Conservation (phyloP, 208 protist species). For the Leishmania arabica region DNA sequence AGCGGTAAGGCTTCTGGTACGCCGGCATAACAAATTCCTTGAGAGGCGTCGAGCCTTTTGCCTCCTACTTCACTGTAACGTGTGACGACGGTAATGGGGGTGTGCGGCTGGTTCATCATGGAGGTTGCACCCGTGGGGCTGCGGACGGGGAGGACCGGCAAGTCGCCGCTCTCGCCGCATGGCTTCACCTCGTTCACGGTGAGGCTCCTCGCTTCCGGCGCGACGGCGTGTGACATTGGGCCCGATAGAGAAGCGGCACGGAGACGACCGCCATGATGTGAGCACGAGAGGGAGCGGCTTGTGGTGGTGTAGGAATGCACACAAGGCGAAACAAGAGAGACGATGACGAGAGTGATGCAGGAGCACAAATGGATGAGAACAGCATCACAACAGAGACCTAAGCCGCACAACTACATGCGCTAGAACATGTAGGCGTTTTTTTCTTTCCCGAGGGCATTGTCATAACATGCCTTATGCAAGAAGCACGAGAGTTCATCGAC, state of each 20-base stretch:
- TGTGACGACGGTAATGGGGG: constrained; percentile 59
- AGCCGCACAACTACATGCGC: background rate
- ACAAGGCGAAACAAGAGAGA: background rate
- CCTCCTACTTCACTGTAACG: constrained; percentile 31
- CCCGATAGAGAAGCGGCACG: background rate
- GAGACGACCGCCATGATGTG: background rate
- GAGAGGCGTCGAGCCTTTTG: background rate
- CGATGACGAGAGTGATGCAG: background rate
- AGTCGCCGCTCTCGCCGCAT: constrained; percentile 11
- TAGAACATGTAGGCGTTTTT: background rate
- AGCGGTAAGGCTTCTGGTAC: constrained; percentile 68
- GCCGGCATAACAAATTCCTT: constrained; percentile 32
- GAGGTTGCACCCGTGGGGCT: constrained; percentile 1
- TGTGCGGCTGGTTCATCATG: constrained; percentile 10
- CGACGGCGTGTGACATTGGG: background rate
- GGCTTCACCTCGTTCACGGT: constrained; percentile 15
- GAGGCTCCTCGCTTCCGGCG: constrained; percentile 13
- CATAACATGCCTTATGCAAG: background rate
- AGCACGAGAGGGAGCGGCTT: background rate
- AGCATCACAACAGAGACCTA: background rate
- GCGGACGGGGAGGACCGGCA: background rate
- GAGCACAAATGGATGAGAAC: background rate
- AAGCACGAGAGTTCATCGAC: background rate
- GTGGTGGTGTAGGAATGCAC: background rate
- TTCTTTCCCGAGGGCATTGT: background rate